A percentile compares a stretch with the other conserved stretches of the same genome.
Conservation (phyloP, 208 protist species). For the Trypanosoma boissoni region DNA sequence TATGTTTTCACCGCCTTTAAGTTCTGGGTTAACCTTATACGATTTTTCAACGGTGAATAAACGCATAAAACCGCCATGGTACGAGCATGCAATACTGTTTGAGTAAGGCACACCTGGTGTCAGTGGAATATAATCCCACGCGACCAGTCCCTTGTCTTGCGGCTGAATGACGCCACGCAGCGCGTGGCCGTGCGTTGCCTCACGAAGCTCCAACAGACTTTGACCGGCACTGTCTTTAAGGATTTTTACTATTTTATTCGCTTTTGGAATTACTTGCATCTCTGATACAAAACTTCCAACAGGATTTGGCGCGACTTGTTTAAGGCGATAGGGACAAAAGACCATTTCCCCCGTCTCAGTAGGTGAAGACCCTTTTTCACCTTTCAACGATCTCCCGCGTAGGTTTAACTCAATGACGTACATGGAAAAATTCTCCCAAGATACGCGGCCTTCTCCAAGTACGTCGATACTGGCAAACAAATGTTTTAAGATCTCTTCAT, state of each 20-base stretch:
- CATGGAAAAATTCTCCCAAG: constrained; percentile 54
- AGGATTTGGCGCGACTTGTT: constrained; percentile 18
- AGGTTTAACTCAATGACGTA: constrained; percentile 41
- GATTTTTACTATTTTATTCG: constrained; percentile 29
- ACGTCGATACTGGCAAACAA: constrained; percentile 48
- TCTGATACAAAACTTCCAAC: constrained; percentile 16
- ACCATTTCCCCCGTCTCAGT: not conserved
- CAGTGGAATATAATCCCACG: constrained; percentile 42
- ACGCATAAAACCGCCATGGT: constrained; percentile 36
- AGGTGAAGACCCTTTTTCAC: not conserved
- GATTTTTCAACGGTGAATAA: constrained; percentile 34
- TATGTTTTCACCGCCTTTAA: constrained; percentile 24
- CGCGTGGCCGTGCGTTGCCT: constrained; percentile 15
- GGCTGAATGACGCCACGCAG: constrained; percentile 26
- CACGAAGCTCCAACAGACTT: constrained; percentile 25
- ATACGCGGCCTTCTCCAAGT: constrained; percentile 32
- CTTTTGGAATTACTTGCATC: constrained; percentile 27
- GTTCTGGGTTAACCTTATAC: constrained; percentile 22
- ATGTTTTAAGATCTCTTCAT: constrained; percentile 5
- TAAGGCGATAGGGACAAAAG: constrained; percentile 41
- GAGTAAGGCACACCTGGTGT: constrained; percentile 19
- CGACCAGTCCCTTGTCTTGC: constrained; percentile 18
- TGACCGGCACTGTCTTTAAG: constrained; percentile 24
- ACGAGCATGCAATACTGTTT: constrained; percentile 40
- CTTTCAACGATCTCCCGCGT: not conserved